Percentiles rank a stretch among this genome's conserved stretches.
These are phyloP conservation scores for Lizonia empirigonia DNA, from an alignment of 2,329 filamentous ascomycete species.

Conservation along the genomic window DNA sequence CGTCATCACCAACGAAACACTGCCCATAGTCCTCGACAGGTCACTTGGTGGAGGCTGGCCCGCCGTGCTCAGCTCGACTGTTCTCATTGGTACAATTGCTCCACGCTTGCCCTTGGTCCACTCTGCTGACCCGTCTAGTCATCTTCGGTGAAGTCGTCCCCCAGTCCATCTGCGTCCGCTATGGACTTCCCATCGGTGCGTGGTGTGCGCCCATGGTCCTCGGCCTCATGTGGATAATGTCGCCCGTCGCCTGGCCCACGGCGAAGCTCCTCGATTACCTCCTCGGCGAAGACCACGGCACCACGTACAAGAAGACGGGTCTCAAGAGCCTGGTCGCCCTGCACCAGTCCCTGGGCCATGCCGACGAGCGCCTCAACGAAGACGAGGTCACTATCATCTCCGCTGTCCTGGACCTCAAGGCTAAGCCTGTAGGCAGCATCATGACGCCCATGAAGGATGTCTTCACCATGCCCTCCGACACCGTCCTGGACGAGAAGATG, in stretches of 20 bases:
- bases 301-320: slow-evolving; percentile 96
- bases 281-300: slow-evolving; percentile 92
- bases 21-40: slow-evolving; percentile 88
- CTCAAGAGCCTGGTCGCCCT: slow-evolving; percentile 95
- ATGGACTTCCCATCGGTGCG: slow-evolving; percentile 91
- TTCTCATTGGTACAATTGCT: slow-evolving; percentile 77
- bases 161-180: slow-evolving; percentile 94
- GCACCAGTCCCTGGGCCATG: slow-evolving; percentile 87
- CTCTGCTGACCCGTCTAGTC: slow-evolving; percentile 60
- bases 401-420: slow-evolving; percentile 93
- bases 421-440: slow-evolving; percentile 90
- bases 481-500: slow-evolving; percentile 86
- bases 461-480: slow-evolving; percentile 95
- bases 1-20: slow-evolving; percentile 95
- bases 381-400: slow-evolving; percentile 99
- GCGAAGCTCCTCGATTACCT: slow-evolving; percentile 94
- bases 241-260: slow-evolving; percentile 89
- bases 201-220: slow-evolving; percentile 91
- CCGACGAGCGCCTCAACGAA: slow-evolving; percentile 85
- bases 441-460: slow-evolving; percentile 99
- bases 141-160: slow-evolving; percentile 98
- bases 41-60: slow-evolving; percentile 94
- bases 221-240: slow-evolving; percentile 87
- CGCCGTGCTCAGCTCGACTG: slow-evolving; percentile 89
- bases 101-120: background rate